Evolutionary conservation across 2,329 filamentous ascomycete genomes (phyloP).

Genomic region (Fusarium armeniacum): DNA sequence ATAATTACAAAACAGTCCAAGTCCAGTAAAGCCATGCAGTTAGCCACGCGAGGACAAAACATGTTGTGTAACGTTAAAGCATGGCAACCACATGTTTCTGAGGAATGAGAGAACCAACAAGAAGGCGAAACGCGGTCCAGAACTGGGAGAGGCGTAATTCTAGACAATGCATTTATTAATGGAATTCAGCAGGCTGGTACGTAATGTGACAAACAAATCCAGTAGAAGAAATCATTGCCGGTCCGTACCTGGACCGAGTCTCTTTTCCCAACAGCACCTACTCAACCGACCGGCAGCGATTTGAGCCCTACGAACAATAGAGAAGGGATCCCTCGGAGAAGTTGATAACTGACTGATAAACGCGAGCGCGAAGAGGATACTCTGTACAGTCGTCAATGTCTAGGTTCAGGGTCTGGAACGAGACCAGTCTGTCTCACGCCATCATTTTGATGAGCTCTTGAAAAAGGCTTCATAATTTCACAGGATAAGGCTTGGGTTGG

Average conservation of each 20-base stretch:
- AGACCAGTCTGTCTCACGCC: conserved; percentile 12
- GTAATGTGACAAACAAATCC: not conserved
- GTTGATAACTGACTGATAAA: conserved; percentile 2
- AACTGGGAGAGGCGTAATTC: conserved; percentile 20
- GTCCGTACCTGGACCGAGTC: conserved; percentile 39
- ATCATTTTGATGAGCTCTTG: conserved; percentile 9
- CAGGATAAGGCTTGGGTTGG: not conserved
- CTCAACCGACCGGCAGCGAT: not conserved
- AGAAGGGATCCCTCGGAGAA: not conserved
- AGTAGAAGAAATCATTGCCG: not conserved
- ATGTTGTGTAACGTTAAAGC: conserved; percentile 23
- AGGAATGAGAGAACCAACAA: conserved; percentile 34
- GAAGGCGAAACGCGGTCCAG: conserved; percentile 18
- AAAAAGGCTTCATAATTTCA: conserved; percentile 4
- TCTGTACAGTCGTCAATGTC: conserved; percentile 26
- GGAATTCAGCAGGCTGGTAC: not conserved
- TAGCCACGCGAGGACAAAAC: conserved; percentile 27
- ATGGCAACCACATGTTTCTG: conserved; percentile 34
- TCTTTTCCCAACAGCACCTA: not conserved
- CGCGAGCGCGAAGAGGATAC: not conserved
- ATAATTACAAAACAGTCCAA: conserved; percentile 7
- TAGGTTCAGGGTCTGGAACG: conserved; percentile 13
- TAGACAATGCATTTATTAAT: conserved; percentile 17
- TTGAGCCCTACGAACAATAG: not conserved
- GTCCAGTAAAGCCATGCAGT: not conserved